Percentiles rank a stretch among this genome's conserved stretches.
These are phyloP conservation scores for Pulveroboletus sp. DNA, from an alignment of 768 basidiomycete genomes.

Conservation along the genomic window DNA sequence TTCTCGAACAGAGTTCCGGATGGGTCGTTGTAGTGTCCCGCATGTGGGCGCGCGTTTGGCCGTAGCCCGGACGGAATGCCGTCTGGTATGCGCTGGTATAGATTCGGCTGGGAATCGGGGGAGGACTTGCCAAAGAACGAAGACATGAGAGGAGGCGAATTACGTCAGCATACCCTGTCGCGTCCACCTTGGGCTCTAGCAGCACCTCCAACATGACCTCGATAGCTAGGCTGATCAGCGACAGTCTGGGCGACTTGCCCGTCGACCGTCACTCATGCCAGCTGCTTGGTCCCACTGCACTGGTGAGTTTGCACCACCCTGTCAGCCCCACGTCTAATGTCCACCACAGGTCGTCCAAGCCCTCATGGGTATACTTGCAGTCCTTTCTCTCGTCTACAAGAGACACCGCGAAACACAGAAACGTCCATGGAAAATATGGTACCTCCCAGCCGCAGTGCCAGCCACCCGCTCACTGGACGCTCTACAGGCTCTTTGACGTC, in stretches of 20 bases:
- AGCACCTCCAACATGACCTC: too few species aligned
- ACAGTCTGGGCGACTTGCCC: conserved; percentile 26
- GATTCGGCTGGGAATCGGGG: conserved; percentile 33
- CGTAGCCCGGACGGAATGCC: conserved; percentile 34
- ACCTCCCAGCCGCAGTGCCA: neutral
- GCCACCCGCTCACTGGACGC: conserved; percentile 8
- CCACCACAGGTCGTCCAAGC: conserved; percentile 65
- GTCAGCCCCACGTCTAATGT: neutral
- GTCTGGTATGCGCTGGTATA: conserved; percentile 44
- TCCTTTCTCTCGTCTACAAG: conserved; percentile 83
- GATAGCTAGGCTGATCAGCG: conserved; percentile 4
- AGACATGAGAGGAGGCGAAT: conserved; percentile 15
- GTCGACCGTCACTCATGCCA: conserved; percentile 43
- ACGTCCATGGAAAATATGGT: conserved; percentile 94
- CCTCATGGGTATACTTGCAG: conserved; percentile 88
- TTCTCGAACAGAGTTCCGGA: conserved; percentile 49
- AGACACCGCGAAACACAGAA: conserved; percentile 81
- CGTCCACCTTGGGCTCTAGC: too few species aligned
- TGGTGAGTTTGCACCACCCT: conserved; percentile 28
- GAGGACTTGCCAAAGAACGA: conserved; percentile 45
- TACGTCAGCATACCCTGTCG: too few species aligned
- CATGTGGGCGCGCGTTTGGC: conserved; percentile 31
- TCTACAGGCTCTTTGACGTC: conserved; percentile 80
- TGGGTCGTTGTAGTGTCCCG: conserved; percentile 52
- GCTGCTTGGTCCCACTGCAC: conserved; percentile 46